Evolutionary conservation across 768 basidiomycete genomes (phyloP).

Genomic region (Suillus lakei): DNA sequence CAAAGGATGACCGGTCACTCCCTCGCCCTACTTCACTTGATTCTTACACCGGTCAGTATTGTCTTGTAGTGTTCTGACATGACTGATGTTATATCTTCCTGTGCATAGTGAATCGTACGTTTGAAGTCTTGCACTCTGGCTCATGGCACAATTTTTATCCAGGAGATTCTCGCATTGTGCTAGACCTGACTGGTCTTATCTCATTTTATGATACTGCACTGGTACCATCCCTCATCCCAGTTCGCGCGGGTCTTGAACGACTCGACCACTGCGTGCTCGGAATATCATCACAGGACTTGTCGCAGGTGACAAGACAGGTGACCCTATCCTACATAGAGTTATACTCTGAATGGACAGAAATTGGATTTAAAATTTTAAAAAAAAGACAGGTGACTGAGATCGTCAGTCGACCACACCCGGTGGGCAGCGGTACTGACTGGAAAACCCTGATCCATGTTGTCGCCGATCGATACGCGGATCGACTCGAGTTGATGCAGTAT

Average conservation of each 20-base stretch:
- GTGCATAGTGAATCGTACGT: not conserved
- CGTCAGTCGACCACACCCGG: slow-evolving; percentile 6
- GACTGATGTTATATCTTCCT: not conserved
- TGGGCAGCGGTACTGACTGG: slow-evolving; percentile 47
- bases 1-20: not conserved
- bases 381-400: no score
- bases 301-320: slow-evolving; percentile 9
- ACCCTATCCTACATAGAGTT: no score
- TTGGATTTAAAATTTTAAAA: no score
- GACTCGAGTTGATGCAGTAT: slow-evolving; percentile 45
- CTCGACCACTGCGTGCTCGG: slow-evolving; percentile 21
- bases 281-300: slow-evolving; percentile 17
- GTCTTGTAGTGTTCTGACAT: not conserved
- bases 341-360: no score
- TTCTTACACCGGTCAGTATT: not conserved
- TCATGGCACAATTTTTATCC: slow-evolving; percentile 48
- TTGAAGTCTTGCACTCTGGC: slow-evolving; percentile 38
- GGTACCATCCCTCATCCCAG: slow-evolving; percentile 33
- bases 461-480: slow-evolving; percentile 45
- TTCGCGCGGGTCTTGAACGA: slow-evolving; percentile 20
- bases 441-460: slow-evolving; percentile 40
- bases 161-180: slow-evolving; percentile 47
- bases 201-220: slow-evolving; percentile 48
- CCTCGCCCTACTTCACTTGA: not conserved
- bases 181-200: slow-evolving; percentile 47